Conservation (phyloP, 225 moss, liverwort and hornwort genomes). For the Physcomitrium patens region DNA sequence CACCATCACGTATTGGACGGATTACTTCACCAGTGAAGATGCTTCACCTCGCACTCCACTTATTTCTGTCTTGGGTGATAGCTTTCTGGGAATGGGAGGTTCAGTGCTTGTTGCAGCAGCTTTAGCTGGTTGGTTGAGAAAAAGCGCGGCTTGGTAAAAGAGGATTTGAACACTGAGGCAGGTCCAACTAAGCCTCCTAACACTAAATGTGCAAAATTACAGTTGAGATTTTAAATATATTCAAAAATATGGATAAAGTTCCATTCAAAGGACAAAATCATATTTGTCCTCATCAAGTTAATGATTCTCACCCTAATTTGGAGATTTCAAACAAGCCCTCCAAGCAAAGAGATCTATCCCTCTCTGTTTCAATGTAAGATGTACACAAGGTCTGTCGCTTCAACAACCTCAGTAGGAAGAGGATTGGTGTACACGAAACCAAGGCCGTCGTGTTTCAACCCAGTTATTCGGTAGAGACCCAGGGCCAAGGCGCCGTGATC, state of each 20-base stretch:
- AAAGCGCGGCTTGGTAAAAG: constrained; percentile 34
- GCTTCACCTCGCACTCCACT: constrained; percentile 59
- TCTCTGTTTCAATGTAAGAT: constrained; percentile 49
- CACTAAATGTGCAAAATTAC: not conserved
- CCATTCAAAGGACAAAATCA: no score
- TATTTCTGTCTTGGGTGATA: constrained; percentile 53
- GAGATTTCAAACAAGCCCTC: no score
- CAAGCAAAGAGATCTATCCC: no score
- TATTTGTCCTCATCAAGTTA: no score
- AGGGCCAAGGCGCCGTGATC: constrained; percentile 62
- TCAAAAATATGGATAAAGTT: no score
- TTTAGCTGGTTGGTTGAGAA: constrained; percentile 56
- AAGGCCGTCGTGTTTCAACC: constrained; percentile 52
- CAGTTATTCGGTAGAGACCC: constrained; percentile 73
- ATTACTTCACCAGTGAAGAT: constrained; percentile 54
- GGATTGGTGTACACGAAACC: constrained; percentile 92
- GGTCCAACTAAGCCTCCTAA: constrained; percentile 26
- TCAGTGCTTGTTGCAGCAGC: constrained; percentile 46
- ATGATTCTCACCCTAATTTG: no score
- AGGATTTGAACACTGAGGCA: constrained; percentile 33
- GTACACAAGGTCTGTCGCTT: constrained; percentile 74
- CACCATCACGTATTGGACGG: constrained; percentile 39
- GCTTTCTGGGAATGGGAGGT: constrained; percentile 57
- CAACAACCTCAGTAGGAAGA: constrained; percentile 57
- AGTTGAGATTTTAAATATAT: no score